phyloP scores from a whole-genome alignment of 2,329 filamentous ascomycete species.

The Fusarium tricinctum region DNA sequence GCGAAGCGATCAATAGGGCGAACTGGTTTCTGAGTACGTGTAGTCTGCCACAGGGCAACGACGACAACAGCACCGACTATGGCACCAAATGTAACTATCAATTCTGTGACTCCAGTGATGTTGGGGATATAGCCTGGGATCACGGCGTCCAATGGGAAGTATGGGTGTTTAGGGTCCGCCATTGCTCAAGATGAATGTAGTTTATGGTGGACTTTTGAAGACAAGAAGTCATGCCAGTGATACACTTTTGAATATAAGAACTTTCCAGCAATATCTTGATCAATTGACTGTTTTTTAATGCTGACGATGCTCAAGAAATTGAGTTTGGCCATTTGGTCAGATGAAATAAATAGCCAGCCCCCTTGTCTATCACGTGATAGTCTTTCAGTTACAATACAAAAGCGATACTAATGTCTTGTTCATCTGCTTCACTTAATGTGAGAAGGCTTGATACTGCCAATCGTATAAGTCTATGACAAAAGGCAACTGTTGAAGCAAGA shows the following conservation, averaged over 20 bases:
- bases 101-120: conserved; percentile 54
- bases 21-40: conserved; percentile 38
- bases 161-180: conserved; percentile 59
- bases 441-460: no score
- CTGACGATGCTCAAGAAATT: background rate
- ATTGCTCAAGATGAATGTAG: background rate
- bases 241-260: no score
- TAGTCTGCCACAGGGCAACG: conserved; percentile 48
- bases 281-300: background rate
- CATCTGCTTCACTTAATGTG: no score
- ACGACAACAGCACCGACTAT: conserved; percentile 57
- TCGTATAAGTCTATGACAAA: background rate
- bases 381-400: background rate
- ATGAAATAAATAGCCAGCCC: no score
- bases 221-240: no score
- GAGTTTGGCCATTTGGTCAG: no score
- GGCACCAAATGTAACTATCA: conserved; percentile 56
- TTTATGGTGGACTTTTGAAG: background rate
- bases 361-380: conserved; percentile 26
- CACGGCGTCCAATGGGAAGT: conserved; percentile 61
- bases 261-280: background rate
- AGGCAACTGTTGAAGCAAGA: background rate
- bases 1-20: conserved; percentile 58
- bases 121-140: conserved; percentile 65
- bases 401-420: background rate